A percentile compares a stretch with the other conserved stretches of the same genome.
These are phyloP conservation scores for Boletus hoseneyae DNA, from an alignment of 1,284 basidiomycete genomes.

Conservation along the genomic window DNA sequence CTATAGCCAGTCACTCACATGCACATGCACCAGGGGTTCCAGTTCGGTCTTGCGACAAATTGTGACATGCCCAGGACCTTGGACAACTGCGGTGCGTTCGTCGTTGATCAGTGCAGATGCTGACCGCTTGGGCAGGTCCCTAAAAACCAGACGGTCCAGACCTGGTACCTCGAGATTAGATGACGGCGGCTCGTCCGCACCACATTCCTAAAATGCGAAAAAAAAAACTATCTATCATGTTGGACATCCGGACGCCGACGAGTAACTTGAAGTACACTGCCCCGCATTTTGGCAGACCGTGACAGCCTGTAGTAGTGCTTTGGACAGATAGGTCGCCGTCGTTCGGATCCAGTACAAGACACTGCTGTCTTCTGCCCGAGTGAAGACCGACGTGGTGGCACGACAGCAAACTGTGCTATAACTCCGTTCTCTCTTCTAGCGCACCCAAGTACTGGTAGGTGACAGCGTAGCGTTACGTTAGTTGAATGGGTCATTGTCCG, in stretches of 20 bases:
- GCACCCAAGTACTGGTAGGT: background rate
- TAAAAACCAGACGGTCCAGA: background rate
- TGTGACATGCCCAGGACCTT: background rate
- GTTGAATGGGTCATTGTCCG: background rate
- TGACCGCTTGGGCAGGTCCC: background rate
- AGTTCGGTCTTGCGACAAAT: background rate
- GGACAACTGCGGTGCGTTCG: background rate
- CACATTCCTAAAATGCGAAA: background rate
- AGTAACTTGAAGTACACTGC: background rate
- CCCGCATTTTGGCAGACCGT: background rate
- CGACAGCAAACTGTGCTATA: background rate
- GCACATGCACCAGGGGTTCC: background rate
- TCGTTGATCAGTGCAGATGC: background rate
- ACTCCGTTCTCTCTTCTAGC: background rate
- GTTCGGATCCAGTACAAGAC: background rate
- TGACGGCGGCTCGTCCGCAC: no score
- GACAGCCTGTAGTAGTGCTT: background rate
- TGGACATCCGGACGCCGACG: background rate
- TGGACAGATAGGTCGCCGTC: background rate
- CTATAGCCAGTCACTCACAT: no score
- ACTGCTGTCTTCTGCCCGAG: background rate
- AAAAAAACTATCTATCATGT: constrained; percentile 1
- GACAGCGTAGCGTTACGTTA: background rate
- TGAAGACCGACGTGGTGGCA: background rate
- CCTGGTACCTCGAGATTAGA: no score